Evolutionary conservation across 2,329 filamentous ascomycete species (phyloP).

Genomic region (Colletotrichum ledebouriae): DNA sequence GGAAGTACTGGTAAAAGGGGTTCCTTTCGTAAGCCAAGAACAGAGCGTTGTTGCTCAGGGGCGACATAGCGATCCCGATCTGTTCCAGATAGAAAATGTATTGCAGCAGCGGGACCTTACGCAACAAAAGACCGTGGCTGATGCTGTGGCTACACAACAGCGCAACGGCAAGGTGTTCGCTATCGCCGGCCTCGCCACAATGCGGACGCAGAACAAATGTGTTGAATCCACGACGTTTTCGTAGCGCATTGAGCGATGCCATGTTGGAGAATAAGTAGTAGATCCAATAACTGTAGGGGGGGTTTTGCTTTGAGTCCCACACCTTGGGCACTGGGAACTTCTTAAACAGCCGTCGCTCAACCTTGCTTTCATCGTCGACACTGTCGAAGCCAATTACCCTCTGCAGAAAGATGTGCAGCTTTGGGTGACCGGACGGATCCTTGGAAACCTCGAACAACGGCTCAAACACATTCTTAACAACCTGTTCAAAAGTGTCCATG

Average conservation of each 20-base stretch:
- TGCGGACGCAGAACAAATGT: conserved; percentile 94
- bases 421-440: conserved; percentile 87
- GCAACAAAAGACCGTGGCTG: conserved; percentile 90
- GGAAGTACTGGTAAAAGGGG: conserved; percentile 95
- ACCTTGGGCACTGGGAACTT: conserved; percentile 93
- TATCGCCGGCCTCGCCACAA: conserved; percentile 96
- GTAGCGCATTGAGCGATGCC: conserved; percentile 90
- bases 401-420: conserved; percentile 94
- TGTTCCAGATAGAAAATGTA: conserved; percentile 99
- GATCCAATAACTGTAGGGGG: conserved; percentile 99
- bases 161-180: conserved; percentile 93
- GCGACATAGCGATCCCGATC: conserved; percentile 99
- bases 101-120: conserved; percentile 94
- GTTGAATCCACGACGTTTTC: conserved; percentile 92
- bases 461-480: conserved; percentile 91
- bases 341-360: conserved; percentile 91
- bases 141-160: conserved; percentile 96
- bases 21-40: conserved; percentile 98
- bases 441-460: conserved; percentile 95
- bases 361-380: conserved; percentile 98
- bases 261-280: conserved; percentile 98
- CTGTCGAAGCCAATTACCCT: conserved; percentile 97
- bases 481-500: conserved; percentile 91
- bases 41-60: conserved; percentile 95
- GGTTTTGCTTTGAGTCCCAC: conserved; percentile 95